These are phyloP conservation scores for Geranium incanum DNA, from an alignment of 441 rosid genomes.

Conservation along the genomic window DNA sequence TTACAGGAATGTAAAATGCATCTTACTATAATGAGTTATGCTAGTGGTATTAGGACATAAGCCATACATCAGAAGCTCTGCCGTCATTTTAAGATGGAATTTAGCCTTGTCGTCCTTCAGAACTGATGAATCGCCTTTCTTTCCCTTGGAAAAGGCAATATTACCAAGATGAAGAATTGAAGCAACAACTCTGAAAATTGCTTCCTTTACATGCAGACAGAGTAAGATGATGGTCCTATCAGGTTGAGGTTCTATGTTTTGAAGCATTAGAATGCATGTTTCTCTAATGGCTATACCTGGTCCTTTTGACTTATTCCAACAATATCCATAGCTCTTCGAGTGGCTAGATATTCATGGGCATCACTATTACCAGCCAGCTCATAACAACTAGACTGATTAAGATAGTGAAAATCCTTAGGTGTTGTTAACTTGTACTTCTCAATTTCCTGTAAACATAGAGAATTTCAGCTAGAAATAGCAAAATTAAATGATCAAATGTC, in stretches of 20 bases:
- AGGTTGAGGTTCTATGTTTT: neutral
- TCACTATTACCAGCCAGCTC: constrained; percentile 58
- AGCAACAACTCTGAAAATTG: constrained; percentile 68
- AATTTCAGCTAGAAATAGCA: constrained; percentile 8
- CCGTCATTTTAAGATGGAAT: constrained; percentile 53
- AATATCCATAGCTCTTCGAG: constrained; percentile 63
- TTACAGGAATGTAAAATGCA: neutral
- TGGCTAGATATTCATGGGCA: constrained; percentile 53
- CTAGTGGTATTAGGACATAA: constrained; percentile 13
- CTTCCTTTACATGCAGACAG: constrained; percentile 34
- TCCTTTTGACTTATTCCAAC: constrained; percentile 64
- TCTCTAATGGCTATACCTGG: constrained; percentile 34
- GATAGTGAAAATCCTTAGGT: constrained; percentile 52
- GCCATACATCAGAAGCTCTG: constrained; percentile 51
- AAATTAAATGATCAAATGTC: neutral
- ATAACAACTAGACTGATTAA: constrained; percentile 56
- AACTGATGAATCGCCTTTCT: constrained; percentile 55
- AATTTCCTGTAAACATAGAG: constrained; percentile 38
- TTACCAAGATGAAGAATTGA: constrained; percentile 73
- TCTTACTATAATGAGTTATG: neutral
- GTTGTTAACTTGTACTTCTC: constrained; percentile 46
- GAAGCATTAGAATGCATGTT: constrained; percentile 8
- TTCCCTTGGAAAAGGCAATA: constrained; percentile 52
- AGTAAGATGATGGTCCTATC: constrained; percentile 20
- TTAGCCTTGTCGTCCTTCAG: constrained; percentile 48